phyloP scores from a whole-genome alignment of 148 eudicot species.

The Rhododendron simsii region DNA sequence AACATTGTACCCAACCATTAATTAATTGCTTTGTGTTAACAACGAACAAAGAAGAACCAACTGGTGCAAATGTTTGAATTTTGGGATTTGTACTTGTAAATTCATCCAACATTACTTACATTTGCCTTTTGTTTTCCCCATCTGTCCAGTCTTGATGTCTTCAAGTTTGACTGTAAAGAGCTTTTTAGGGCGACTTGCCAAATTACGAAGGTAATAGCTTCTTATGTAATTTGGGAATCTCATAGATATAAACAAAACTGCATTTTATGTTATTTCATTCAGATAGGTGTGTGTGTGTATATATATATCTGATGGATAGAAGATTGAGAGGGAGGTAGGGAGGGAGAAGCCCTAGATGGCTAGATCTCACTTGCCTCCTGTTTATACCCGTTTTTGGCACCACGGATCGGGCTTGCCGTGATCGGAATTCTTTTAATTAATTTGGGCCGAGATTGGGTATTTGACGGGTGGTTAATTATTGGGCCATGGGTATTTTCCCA shows the following conservation, averaged over 20 bases:
- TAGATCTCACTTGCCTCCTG: no score
- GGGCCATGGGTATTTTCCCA: no score
- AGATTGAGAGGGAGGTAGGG: neutral
- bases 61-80: neutral
- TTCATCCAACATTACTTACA: neutral
- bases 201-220: neutral
- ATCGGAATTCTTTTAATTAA: no score
- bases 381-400: no score
- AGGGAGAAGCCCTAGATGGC: neutral
- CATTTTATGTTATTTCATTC: neutral
- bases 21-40: neutral
- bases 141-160: neutral
- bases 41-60: neutral
- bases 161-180: constrained; percentile 1
- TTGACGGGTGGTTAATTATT: no score
- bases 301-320: neutral
- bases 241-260: neutral
- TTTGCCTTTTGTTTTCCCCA: neutral
- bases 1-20: neutral
- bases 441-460: no score
- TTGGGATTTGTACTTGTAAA: neutral
- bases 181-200: neutral
- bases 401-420: no score
- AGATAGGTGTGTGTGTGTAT: neutral
- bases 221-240: neutral